Conservation (phyloP, 2,329 filamentous ascomycete genomes). For the Dactylella cylindrospora region DNA sequence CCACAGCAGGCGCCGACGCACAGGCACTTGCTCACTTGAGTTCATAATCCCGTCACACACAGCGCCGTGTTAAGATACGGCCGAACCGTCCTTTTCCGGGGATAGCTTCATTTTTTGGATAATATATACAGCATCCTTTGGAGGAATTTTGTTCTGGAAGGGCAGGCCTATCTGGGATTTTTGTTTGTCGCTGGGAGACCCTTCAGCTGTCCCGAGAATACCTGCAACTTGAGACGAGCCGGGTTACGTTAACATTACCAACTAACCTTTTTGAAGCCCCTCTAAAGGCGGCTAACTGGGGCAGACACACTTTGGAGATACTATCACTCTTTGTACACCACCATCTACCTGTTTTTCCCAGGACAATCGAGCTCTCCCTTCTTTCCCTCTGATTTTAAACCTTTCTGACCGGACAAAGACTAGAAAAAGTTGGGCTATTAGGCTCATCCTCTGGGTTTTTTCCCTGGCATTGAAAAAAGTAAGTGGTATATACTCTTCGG, state of each 20-base stretch:
- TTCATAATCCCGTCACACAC: slow-evolving; percentile 26
- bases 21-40: not conserved
- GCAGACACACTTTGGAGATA: no score
- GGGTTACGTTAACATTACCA: slow-evolving; percentile 43
- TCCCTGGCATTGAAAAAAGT: no score
- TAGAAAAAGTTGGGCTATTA: no score
- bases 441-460: slow-evolving; percentile 29
- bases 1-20: slow-evolving; percentile 4
- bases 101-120: slow-evolving; percentile 19
- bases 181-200: no score
- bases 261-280: slow-evolving; percentile 44
- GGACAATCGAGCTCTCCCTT: slow-evolving; percentile 43
- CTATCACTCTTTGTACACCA: slow-evolving; percentile 43
- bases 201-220: slow-evolving; percentile 43
- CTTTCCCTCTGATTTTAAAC: no score
- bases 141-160: slow-evolving; percentile 44
- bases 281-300: slow-evolving; percentile 44
- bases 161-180: no score
- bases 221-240: no score
- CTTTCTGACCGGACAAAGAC: slow-evolving; percentile 39
- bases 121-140: no score
- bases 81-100: slow-evolving; percentile 28
- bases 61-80: slow-evolving; percentile 20
- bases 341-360: no score
- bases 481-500: slow-evolving; percentile 38